These are phyloP conservation scores for Graphilbum ipis-grandicollis DNA, from an alignment of 2,329 filamentous ascomycete genomes.

Conservation along the genomic window DNA sequence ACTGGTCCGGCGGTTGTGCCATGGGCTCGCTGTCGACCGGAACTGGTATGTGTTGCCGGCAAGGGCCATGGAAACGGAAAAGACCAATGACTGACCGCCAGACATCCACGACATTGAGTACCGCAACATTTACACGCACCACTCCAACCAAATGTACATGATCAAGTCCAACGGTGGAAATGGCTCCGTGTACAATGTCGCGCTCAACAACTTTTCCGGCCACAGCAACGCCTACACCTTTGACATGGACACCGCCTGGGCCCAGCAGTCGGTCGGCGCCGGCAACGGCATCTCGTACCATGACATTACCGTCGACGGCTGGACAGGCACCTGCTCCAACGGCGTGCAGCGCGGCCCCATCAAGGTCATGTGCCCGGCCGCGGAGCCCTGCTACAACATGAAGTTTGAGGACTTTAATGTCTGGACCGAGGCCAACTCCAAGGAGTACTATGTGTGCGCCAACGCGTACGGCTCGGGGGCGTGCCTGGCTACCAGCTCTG, in stretches of 20 bases:
- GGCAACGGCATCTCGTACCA: constrained; percentile 33
- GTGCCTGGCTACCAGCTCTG: constrained; percentile 5
- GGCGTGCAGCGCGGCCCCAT: constrained; percentile 33
- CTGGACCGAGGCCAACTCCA: constrained; percentile 9
- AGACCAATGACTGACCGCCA: too few relatives aligned
- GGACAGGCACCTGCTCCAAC: constrained; percentile 34
- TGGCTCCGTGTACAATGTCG: constrained; percentile 30
- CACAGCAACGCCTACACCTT: constrained; percentile 40
- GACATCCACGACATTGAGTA: constrained; percentile 1
- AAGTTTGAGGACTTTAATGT: constrained; percentile 9
- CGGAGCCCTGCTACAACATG: constrained; percentile 8
- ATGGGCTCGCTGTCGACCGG: constrained; percentile 35
- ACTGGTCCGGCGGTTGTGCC: constrained; percentile 39
- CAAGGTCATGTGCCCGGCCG: constrained; percentile 19
- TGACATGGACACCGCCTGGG: constrained; percentile 37
- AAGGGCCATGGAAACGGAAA: background rate
- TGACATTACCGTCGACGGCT: constrained; percentile 36
- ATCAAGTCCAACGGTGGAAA: constrained; percentile 42
- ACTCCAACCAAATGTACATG: constrained; percentile 24
- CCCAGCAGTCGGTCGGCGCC: constrained; percentile 5
- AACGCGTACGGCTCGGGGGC: constrained; percentile 10
- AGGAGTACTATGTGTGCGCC: constrained; percentile 7
- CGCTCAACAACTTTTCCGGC: constrained; percentile 41
- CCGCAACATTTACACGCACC: background rate
- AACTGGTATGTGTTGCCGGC: constrained; percentile 12